Percentiles rank a stretch among this genome's conserved stretches.
Conservation (phyloP, 2,329 filamentous ascomycete genomes). For the Aureobasidium leucospermi region DNA sequence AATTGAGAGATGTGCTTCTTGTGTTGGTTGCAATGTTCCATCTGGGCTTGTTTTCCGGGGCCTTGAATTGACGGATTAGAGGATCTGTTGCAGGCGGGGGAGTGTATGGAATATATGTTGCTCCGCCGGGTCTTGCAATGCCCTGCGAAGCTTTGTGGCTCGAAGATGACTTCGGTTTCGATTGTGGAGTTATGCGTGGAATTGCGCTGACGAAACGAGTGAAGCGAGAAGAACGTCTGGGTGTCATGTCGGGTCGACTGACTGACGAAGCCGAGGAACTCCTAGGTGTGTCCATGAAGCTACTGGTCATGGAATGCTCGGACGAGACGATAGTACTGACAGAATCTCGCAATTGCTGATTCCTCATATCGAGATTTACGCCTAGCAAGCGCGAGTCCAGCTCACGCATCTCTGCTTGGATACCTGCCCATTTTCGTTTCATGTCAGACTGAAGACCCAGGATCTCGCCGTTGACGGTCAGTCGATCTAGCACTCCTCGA, state of each 20-base stretch:
- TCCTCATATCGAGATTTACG: constrained; percentile 47
- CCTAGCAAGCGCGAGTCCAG: constrained; percentile 72
- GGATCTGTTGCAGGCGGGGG: constrained; percentile 12
- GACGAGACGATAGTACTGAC: constrained; percentile 87
- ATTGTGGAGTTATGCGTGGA: constrained; percentile 13
- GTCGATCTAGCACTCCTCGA: constrained; percentile 87
- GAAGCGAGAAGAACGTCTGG: constrained; percentile 22
- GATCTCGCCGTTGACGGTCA: constrained; percentile 95
- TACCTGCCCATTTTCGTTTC: constrained; percentile 68
- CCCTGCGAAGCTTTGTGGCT: not conserved
- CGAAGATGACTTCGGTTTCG: not conserved
- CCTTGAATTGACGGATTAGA: constrained; percentile 34
- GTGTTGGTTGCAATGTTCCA: constrained; percentile 67
- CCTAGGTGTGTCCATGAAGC: constrained; percentile 54
- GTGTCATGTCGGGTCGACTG: constrained; percentile 38
- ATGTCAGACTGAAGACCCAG: constrained; percentile 79
- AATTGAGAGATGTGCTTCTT: constrained; percentile 19
- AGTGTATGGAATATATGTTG: constrained; percentile 12
- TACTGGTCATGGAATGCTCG: constrained; percentile 64
- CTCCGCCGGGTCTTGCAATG: not conserved
- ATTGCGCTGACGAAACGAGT: constrained; percentile 10
- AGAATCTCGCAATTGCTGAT: constrained; percentile 79
- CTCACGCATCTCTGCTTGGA: constrained; percentile 70
- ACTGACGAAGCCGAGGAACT: constrained; percentile 56
- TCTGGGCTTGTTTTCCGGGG: constrained; percentile 52